Conservation (phyloP, 169 alveolate genomes). For the Miamiensis avidus region DNA sequence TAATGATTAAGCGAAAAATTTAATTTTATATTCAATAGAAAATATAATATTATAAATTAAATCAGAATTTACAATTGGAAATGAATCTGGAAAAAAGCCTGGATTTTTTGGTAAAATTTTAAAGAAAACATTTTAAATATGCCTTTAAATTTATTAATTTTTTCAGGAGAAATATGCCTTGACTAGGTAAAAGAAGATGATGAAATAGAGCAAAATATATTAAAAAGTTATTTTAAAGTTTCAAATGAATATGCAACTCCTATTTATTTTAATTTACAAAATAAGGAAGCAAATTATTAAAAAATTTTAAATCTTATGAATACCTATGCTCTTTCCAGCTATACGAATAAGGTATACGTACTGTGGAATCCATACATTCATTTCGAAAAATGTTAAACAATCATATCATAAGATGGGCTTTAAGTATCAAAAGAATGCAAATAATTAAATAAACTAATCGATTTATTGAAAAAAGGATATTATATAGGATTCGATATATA, state of each 20-base stretch:
- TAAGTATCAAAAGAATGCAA: neutral
- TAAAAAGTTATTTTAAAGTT: neutral
- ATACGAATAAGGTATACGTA: neutral
- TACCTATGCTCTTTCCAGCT: neutral
- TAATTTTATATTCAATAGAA: neutral
- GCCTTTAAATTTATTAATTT: too few relatives aligned
- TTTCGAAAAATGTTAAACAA: neutral
- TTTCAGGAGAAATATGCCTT: neutral
- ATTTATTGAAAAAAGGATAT: neutral
- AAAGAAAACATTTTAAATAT: too few relatives aligned
- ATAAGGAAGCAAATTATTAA: too few relatives aligned
- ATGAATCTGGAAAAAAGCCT: neutral
- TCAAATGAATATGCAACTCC: neutral
- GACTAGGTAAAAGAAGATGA: neutral
- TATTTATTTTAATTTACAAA: too few relatives aligned
- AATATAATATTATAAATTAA: too few relatives aligned
- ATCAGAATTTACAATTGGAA: neutral
- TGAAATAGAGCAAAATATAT: too few relatives aligned
- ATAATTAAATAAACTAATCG: too few relatives aligned
- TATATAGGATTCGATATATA: neutral
- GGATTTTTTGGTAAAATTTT: neutral
- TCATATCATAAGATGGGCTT: neutral
- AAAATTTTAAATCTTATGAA: neutral
- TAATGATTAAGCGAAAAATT: neutral
- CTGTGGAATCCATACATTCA: neutral